Percentiles rank a stretch among this genome's conserved stretches.
phyloP scores from a whole-genome alignment of 2,329 filamentous ascomycete species.

The Phymatotrichopsis omnivora region DNA sequence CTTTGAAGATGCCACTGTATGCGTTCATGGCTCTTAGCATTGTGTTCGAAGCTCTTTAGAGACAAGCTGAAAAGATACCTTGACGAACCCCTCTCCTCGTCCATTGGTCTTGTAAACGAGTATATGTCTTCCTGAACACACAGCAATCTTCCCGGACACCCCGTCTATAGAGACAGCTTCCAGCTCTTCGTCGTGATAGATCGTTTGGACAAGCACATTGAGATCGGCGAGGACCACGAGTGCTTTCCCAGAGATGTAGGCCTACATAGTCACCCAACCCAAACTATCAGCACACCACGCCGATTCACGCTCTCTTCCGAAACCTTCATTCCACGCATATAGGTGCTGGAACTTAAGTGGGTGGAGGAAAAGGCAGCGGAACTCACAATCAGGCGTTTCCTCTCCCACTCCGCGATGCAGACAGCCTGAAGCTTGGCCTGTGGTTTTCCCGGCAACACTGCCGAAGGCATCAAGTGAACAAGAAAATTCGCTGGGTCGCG shows the following conservation, averaged over 20 bases:
- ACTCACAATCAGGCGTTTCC: constrained; percentile 60
- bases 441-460: constrained; percentile 69
- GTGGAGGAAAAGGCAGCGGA: constrained; percentile 17
- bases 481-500: no score
- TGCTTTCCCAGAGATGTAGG: constrained; percentile 81
- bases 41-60: no score
- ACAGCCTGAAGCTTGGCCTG: constrained; percentile 68
- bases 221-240: constrained; percentile 72
- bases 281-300: constrained; percentile 8
- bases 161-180: constrained; percentile 75
- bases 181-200: constrained; percentile 72
- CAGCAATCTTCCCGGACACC: constrained; percentile 54
- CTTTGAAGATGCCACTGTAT: constrained; percentile 52
- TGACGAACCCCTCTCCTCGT: constrained; percentile 58
- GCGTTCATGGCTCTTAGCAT: no score
- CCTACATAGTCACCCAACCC: constrained; percentile 41
- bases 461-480: no score
- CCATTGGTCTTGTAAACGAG: constrained; percentile 71
- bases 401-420: constrained; percentile 62
- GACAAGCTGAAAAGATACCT: constrained; percentile 44
- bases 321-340: background rate
- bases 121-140: constrained; percentile 36
- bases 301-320: constrained; percentile 8
- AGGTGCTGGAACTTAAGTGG: background rate
- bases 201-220: constrained; percentile 70